These are phyloP conservation scores for Pseudogymnoascus sp. DNA, from an alignment of 2,329 filamentous ascomycete species.

Conservation along the genomic window DNA sequence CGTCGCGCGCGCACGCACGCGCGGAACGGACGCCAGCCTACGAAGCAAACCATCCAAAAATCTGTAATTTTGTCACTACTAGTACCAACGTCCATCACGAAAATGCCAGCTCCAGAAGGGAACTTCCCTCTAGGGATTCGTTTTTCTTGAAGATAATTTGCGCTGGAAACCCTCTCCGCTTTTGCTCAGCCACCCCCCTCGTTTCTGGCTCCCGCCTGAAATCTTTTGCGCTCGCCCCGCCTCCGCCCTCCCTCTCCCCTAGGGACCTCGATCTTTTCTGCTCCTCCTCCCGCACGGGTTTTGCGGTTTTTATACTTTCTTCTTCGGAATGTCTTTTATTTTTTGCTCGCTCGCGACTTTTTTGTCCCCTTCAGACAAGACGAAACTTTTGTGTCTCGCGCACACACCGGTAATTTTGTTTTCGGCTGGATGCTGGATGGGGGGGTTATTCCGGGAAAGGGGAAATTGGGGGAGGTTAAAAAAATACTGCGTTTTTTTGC, in stretches of 20 bases:
- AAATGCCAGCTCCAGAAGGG: neutral
- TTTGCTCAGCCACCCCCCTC: neutral
- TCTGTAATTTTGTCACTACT: constrained; percentile 6
- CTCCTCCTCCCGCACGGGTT: neutral
- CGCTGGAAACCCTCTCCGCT: neutral
- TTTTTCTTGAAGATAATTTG: neutral
- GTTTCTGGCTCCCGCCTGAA: neutral
- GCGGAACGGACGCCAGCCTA: neutral
- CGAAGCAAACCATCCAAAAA: constrained; percentile 4
- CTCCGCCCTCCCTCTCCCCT: neutral
- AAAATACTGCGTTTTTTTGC: neutral
- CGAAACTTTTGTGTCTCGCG: neutral
- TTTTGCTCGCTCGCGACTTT: neutral
- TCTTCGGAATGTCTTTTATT: constrained; percentile 3
- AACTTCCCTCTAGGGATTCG: neutral
- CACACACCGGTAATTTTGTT: neutral
- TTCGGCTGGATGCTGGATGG: neutral
- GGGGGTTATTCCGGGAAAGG: neutral
- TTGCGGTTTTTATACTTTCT: neutral
- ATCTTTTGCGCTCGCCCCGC: neutral
- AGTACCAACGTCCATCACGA: constrained; percentile 5
- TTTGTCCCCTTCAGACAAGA: neutral
- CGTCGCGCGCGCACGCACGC: neutral
- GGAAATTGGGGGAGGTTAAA: neutral
- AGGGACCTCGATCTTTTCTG: neutral